Evolutionary conservation across 768 basidiomycete species (phyloP), one percentile per base, ranked within the genome.

Genomic region (Kwoniella dejecticola): DNA sequence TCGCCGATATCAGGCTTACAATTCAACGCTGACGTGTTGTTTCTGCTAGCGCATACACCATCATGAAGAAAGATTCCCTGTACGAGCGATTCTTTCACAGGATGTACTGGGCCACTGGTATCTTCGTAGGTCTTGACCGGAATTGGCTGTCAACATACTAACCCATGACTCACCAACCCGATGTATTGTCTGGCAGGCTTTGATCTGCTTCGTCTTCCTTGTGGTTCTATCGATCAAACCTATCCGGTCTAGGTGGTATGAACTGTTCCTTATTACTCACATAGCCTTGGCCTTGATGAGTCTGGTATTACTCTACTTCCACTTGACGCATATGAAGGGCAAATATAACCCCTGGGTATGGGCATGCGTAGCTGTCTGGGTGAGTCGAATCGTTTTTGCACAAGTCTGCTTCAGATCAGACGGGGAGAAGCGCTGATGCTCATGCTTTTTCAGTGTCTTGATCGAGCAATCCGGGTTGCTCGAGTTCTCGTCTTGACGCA

Each of bases 191-290:
- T 30, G 26, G 29, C 30, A 67, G 66, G 68, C 64, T 3, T 52
- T 58, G 11, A 56, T 69, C 36, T 27, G 24, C 42, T 66, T 69
- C 65, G 33, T 58, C 3, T 38, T 69, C 27, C 27, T 69, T 12
- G 29, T 66, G n/a, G 57, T 64, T 3, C 30, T 63, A 3, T 71
- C 70, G n/a, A 68, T 68, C 54, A 41, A 29, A n/a, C 42, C 63
- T 6, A n/a, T 71, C 46, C 63, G 70, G 0, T 13, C 57, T 7
- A 19, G 45, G n/a, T 57, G 36, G 41, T 71, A 71, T 52, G 70
- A 71, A 48, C 24, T 71, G 57, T 71, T 71, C 58, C 31, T 71
- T 27, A 40, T 71, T 3, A 40, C 58, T 1, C 70, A 71, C 40
- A 71, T 71, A 50, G 40, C 44, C 30, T 42, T 68, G 12, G 67